Conservation (phyloP, 2,329 filamentous ascomycete genomes). For the Metarhizium rileyi region DNA sequence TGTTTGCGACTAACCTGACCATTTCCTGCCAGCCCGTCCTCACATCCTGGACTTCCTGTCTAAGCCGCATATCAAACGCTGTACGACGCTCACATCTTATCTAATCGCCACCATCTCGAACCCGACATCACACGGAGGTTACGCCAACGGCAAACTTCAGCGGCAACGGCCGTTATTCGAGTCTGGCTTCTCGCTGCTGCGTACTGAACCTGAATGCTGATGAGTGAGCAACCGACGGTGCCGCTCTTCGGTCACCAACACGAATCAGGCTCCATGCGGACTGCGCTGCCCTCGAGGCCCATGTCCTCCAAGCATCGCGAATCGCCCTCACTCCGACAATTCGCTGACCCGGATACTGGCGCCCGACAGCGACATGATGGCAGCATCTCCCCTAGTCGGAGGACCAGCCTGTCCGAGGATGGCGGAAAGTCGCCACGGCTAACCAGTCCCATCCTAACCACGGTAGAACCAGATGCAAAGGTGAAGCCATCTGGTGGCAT, state of each 20-base stretch:
- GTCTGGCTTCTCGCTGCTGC: not conserved
- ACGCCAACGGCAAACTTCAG: no score
- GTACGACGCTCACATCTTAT: conserved; percentile 2
- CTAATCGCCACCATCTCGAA: conserved; percentile 1
- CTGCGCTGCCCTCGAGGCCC: conserved; percentile 28
- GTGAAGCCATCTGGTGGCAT: conserved; percentile 5
- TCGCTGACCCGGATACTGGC: conserved; percentile 15
- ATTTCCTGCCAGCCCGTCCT: not conserved
- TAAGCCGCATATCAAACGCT: not conserved
- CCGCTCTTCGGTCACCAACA: conserved; percentile 19
- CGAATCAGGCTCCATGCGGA: conserved; percentile 22
- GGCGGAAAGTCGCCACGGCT: conserved; percentile 15
- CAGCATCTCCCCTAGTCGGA: conserved; percentile 17
- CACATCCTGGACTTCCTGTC: not conserved
- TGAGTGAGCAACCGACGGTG: conserved; percentile 22
- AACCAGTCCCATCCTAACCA: conserved; percentile 19
- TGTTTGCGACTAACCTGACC: not conserved
- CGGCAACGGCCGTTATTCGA: not conserved
- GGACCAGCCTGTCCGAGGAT: conserved; percentile 16
- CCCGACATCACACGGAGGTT: not conserved
- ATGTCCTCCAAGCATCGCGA: conserved; percentile 23
- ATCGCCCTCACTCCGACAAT: conserved; percentile 13
- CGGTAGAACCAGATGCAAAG: conserved; percentile 10
- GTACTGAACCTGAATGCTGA: conserved; percentile 12
- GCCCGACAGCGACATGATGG: conserved; percentile 12